Percentiles rank a stretch among this genome's conserved stretches.
These are phyloP conservation scores for Fraxinus ornus DNA, from an alignment of 305 asterid genomes.

Conservation along the genomic window DNA sequence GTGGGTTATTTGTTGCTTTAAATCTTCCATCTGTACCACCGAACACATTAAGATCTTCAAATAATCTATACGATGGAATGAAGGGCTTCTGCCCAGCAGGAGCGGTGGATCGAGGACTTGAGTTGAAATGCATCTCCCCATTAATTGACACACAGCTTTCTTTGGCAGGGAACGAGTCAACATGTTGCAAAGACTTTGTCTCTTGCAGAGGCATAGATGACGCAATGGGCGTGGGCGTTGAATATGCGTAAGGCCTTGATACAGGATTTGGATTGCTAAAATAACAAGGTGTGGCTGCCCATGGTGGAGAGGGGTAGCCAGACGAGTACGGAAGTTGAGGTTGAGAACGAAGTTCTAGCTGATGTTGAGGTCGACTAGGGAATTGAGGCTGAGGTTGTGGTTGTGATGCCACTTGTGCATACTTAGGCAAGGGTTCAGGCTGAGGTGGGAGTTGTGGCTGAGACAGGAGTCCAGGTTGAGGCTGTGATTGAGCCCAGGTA, in stretches of 20 bases:
- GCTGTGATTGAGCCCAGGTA: conserved; percentile 80
- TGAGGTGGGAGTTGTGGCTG: conserved; percentile 26
- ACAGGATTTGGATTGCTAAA: conserved; percentile 46
- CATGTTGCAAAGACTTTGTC: conserved; percentile 28
- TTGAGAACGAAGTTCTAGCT: conserved; percentile 27
- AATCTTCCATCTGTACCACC: conserved; percentile 51
- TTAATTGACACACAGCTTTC: conserved; percentile 34
- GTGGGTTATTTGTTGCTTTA: conserved; percentile 37
- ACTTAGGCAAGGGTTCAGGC: background rate
- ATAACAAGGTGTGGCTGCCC: conserved; percentile 96
- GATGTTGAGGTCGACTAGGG: conserved; percentile 27
- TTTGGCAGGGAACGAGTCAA: background rate
- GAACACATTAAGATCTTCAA: conserved; percentile 87
- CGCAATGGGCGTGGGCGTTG: conserved; percentile 35
- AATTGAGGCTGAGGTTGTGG: conserved; percentile 28
- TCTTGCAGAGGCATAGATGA: conserved; percentile 24
- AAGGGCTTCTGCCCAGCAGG: conserved; percentile 64
- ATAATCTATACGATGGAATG: conserved; percentile 81
- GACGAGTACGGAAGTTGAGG: conserved; percentile 35
- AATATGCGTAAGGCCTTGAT: conserved; percentile 35
- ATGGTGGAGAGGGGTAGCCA: conserved; percentile 92
- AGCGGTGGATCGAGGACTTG: conserved; percentile 26
- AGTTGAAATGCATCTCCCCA: conserved; percentile 35
- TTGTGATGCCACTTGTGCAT: conserved; percentile 2
- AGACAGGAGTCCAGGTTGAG: conserved; percentile 27